Evolutionary conservation across 2,329 filamentous ascomycete genomes (phyloP).

Genomic region (Myriosclerotinia scirpicola): DNA sequence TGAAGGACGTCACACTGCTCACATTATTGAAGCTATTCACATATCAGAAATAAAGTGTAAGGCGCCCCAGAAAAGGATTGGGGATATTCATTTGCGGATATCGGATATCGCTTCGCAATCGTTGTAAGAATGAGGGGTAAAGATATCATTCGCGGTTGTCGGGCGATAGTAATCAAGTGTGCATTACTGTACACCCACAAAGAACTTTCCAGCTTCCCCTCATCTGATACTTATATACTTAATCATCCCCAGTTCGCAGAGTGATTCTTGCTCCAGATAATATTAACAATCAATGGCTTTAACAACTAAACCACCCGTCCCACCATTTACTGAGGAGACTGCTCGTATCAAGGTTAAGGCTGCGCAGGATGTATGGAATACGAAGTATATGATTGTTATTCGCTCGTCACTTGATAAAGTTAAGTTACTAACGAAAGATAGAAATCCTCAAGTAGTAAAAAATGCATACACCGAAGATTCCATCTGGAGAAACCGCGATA

Average conservation of each 20-base stretch:
- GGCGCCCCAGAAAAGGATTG: too few species aligned
- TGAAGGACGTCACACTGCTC: background rate
- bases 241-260: background rate
- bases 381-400: constrained; percentile 51
- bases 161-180: constrained; percentile 2
- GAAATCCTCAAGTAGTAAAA: constrained; percentile 64
- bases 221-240: background rate
- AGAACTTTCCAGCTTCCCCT: background rate
- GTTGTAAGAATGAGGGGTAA: background rate
- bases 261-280: background rate
- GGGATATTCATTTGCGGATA: too few species aligned
- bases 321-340: constrained; percentile 74
- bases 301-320: constrained; percentile 49
- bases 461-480: constrained; percentile 73
- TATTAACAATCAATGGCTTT: constrained; percentile 21
- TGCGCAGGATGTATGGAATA: constrained; percentile 83
- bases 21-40: background rate
- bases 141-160: background rate
- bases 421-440: constrained; percentile 39
- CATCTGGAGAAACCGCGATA: constrained; percentile 77
- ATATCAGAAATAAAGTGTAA: background rate
- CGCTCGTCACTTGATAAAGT: background rate
- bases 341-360: constrained; percentile 78
- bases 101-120: background rate
- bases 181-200: background rate